Evolutionary conservation across 176 grass and related monocot species (phyloP), one percentile per base, ranked within the genome.

Genomic region (Oryza glaberrima): DNA sequence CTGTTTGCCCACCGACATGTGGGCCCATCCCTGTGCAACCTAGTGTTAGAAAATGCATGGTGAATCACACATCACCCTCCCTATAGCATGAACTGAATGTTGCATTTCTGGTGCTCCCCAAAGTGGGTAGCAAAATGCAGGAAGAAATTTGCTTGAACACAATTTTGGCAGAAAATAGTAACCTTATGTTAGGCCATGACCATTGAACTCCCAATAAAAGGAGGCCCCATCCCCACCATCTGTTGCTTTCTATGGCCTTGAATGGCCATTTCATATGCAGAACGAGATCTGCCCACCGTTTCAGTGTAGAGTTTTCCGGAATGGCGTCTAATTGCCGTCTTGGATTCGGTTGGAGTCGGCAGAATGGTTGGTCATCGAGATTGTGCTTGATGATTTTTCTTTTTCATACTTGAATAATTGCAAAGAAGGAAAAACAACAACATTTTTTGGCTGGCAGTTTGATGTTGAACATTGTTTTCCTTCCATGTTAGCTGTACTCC

Each of bases 181-280:
- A 79, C 70, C 19, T 23, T 63, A 63, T 63, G 70, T 76, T 87
- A 79, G 61, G 68, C 66, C 74, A 66, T 82, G 54, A n/a, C 82
- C 11, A 77, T 25, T 77, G 77, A 82, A 77, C 54, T 49, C 61
- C n/a, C 54, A 69, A 64, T 73, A 46, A 48, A 61, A 68, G 80
- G 65, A 87, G 65, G 15, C 9, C 34, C 67, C 63, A 32, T 81
- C 16, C 45, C 43, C 22, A 68, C 60, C 22, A 47, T 9, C 32
- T 19, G 60, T 30, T 87, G 20, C 68, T 83, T 60, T 49, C 41
- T 56, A n/a, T 40, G 25, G 38, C 69, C 30, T 68, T 79, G 78
- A 32, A 66, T 67, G 76, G 20, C 70, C 47, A 26, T 83, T 51
- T 74, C 58, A 78, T 79, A 52, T 46, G 48, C 56, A 36, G 67